Conservation (phyloP, 345 rosid species). For the Pelargonium nanum region DNA sequence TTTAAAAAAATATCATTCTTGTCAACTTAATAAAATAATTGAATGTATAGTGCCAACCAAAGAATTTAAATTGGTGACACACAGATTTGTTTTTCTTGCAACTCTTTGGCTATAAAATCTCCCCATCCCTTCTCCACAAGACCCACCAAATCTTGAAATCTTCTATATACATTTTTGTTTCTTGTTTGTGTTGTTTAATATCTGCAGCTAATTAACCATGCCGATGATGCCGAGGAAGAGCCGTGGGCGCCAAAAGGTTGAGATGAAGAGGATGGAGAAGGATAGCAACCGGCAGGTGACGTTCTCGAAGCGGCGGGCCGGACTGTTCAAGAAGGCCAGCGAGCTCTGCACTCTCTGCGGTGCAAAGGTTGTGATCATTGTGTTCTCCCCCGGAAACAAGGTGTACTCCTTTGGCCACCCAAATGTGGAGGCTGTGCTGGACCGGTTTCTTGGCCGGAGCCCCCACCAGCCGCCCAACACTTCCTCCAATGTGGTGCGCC, state of each 20-base stretch:
- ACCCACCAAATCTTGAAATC: neutral
- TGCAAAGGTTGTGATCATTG: constrained; percentile 26
- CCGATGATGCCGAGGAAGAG: constrained; percentile 14
- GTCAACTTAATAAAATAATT: too few relatives aligned
- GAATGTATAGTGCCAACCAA: too few relatives aligned
- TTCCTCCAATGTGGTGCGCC: neutral
- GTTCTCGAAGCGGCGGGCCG: constrained; percentile 15
- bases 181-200: too few relatives aligned
- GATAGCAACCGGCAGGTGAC: constrained; percentile 19
- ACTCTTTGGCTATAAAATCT: neutral
- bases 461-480: constrained; percentile 1
- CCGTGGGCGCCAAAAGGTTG: constrained; percentile 28
- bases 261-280: constrained; percentile 26
- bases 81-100: neutral
- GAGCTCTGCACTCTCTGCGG: constrained; percentile 46
- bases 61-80: too few relatives aligned
- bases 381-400: constrained; percentile 42
- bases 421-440: constrained; percentile 21
- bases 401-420: constrained; percentile 57
- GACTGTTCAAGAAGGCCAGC: constrained; percentile 46
- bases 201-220: neutral
- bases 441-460: constrained; percentile 21
- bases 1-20: too few relatives aligned
- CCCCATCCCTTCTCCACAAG: neutral
- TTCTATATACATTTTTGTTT: too few relatives aligned